Conservation (phyloP, 2,329 filamentous ascomycete genomes). For the Aspergillus hiratsukae region DNA sequence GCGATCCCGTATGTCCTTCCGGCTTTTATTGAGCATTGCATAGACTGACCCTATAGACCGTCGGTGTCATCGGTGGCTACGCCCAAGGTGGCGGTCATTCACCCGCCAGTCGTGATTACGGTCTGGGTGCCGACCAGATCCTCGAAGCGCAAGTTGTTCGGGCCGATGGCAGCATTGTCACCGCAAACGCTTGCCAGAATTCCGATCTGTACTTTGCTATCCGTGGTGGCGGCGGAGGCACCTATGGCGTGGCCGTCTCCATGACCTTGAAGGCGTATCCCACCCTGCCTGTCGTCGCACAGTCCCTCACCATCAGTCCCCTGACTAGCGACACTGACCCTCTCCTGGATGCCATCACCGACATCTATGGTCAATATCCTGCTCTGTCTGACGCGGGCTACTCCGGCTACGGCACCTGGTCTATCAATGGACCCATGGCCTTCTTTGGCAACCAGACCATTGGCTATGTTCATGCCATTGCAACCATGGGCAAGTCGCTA, state of each 20-base stretch:
- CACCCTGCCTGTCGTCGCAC: slow-evolving; percentile 7
- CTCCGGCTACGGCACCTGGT: slow-evolving; percentile 7
- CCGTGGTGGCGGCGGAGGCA: slow-evolving; percentile 37
- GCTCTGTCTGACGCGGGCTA: slow-evolving; percentile 4
- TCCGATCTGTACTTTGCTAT: slow-evolving; percentile 31
- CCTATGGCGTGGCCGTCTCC: slow-evolving; percentile 22
- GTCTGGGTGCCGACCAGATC: slow-evolving; percentile 43
- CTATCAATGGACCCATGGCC: background rate
- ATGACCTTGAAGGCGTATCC: slow-evolving; percentile 15
- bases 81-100: slow-evolving; percentile 42
- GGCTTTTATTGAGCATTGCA: background rate
- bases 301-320: slow-evolving; percentile 6
- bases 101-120: slow-evolving; percentile 36
- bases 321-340: slow-evolving; percentile 4
- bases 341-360: background rate
- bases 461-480: slow-evolving; percentile 13
- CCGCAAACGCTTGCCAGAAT: slow-evolving; percentile 31
- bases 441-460: background rate
- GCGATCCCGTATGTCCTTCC: slow-evolving; percentile 11
- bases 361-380: slow-evolving; percentile 4
- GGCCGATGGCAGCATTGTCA: slow-evolving; percentile 33
- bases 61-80: slow-evolving; percentile 33
- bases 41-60: slow-evolving; percentile 6
- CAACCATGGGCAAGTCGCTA: slow-evolving; percentile 8
- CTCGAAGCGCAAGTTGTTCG: slow-evolving; percentile 42